Evolutionary conservation across 495 filamentous ascomycete species (phyloP).

Genomic region (Hypoxylon fuscum): DNA sequence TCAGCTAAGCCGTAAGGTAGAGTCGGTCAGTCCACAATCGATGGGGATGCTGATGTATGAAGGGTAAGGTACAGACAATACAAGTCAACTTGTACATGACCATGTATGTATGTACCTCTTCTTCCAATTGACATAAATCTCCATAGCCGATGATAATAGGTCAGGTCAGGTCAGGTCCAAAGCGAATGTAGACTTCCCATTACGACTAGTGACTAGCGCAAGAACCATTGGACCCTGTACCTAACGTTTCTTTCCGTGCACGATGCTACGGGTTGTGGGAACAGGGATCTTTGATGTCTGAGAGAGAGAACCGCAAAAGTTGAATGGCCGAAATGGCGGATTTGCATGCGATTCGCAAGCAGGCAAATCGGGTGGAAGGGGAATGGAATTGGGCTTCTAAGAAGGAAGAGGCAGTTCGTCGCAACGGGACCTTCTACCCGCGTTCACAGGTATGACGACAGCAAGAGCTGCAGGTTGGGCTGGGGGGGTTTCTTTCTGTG

Average conservation of each 20-base stretch:
- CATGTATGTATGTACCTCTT: too few relatives aligned
- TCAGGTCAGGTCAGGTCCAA: too few relatives aligned
- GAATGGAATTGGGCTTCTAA: conserved; percentile 34
- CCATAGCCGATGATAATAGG: too few relatives aligned
- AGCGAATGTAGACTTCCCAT: too few relatives aligned
- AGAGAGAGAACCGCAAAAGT: too few relatives aligned
- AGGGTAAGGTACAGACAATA: too few relatives aligned
- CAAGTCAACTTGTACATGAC: too few relatives aligned
- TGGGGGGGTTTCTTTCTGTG: conserved; percentile 15
- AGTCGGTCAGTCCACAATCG: too few relatives aligned
- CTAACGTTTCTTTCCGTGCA: conserved; percentile 13
- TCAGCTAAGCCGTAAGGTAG: too few relatives aligned
- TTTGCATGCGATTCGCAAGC: conserved; percentile 21
- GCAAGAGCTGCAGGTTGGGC: conserved; percentile 36
- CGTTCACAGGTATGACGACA: conserved; percentile 37
- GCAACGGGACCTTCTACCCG: conserved; percentile 22
- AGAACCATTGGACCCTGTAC: conserved; percentile 25
- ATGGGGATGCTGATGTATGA: too few relatives aligned
- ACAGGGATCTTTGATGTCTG: conserved; percentile 18
- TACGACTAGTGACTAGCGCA: too few relatives aligned
- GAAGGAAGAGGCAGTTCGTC: conserved; percentile 31
- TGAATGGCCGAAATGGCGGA: conserved; percentile 29
- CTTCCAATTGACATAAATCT: too few relatives aligned
- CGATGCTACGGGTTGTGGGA: conserved; percentile 9
- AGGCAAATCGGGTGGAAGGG: conserved; percentile 29